These are phyloP conservation scores for Linderniella brevidens DNA, from an alignment of 257 asterid genomes.

Conservation along the genomic window DNA sequence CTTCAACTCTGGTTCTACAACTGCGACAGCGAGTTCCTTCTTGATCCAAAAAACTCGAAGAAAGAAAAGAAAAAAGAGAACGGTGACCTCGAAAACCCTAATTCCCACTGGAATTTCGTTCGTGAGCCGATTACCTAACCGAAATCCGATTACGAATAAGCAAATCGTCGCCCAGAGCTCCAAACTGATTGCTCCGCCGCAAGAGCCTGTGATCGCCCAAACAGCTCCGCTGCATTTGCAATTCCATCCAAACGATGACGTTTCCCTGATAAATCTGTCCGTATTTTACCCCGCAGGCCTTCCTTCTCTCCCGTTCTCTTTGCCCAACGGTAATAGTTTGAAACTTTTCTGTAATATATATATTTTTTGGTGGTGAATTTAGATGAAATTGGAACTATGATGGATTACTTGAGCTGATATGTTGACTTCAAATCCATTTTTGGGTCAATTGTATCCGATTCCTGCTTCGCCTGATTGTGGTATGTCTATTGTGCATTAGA, in stretches of 20 bases:
- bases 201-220: conserved; percentile 22
- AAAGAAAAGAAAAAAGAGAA: not conserved
- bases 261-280: conserved; percentile 20
- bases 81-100: conserved; percentile 61
- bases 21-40: no score
- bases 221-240: conserved; percentile 20
- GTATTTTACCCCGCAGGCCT: conserved; percentile 65
- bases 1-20: no score
- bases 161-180: conserved; percentile 11
- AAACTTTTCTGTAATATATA: not conserved
- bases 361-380: not conserved
- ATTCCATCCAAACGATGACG: conserved; percentile 24
- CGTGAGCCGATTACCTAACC: conserved; percentile 29
- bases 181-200: conserved; percentile 19
- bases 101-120: conserved; percentile 52
- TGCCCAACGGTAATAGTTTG: conserved; percentile 56
- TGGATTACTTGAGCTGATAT: not conserved
- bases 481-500: no score
- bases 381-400: not conserved
- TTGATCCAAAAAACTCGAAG: no score
- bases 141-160: conserved; percentile 8
- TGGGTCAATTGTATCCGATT: no score
- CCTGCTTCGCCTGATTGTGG: no score
- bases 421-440: not conserved
- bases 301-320: conserved; percentile 63